Evolutionary conservation across 1,284 basidiomycete genomes (phyloP), one percentile per base, ranked within the genome.

Genomic region (Apiotrichum mycotoxinovorans): DNA sequence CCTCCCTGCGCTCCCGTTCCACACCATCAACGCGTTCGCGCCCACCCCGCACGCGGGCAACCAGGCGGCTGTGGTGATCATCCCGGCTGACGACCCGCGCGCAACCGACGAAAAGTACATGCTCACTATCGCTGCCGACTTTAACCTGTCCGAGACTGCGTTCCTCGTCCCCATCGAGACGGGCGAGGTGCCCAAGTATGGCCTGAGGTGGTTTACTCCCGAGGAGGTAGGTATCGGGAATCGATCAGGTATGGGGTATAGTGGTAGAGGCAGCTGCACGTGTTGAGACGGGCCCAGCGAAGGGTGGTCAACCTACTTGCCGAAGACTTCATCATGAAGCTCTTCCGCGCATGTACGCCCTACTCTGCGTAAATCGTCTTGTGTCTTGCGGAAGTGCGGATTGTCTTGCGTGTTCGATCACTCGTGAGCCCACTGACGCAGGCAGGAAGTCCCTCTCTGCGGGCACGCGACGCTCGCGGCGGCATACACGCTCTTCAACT

Each of bases 401-500:
- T n/a, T n/a, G n/a, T n/a, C n/a, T n/a, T n/a, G n/a, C n/a, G n/a
- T n/a, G n/a, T n/a, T n/a, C n/a, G n/a, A n/a, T n/a, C n/a, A n/a
- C n/a, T n/a, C n/a, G n/a, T n/a, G n/a, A n/a, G n/a, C n/a, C 17
- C 7, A 30, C 43, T 44, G 43, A 44, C 26, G 18, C 5, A 15
- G 12, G 11, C 41, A 72, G 68, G 72, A 74, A 63, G 68, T 71
- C 2, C 52, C 58, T 0, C 58, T 74, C 22, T 74, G 72, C 55
- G 72, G 72, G 0, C 72, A 74, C 52, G 71, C 71, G 26, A 74
- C 72, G 1, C 58, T 74, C 3, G 71, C 72, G 3, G 51, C 72
- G 1, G 65, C 72, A 2, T 54, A 51, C 23, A 52, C 59, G 0
- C 63, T 72, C 23, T 72, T 74, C 63, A 52, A 55, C 40, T 57